Base-by-base conservation (phyloP, 1,284 basidiomycete species). In the Coriolopsis trogii region DNA sequence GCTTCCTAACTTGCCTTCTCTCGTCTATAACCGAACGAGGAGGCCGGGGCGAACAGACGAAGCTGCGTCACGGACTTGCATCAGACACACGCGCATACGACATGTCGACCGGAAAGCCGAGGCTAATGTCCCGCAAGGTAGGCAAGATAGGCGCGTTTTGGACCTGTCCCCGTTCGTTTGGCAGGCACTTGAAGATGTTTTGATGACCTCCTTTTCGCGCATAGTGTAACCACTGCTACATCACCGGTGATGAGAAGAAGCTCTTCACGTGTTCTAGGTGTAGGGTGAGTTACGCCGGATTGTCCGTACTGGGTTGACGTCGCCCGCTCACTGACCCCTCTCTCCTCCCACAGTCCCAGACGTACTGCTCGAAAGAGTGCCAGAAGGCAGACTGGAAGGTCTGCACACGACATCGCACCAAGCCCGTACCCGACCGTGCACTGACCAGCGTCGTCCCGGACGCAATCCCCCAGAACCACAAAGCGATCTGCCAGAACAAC, bases 321-420 rank as follows among this genome's bases (percentile, higher is more conserved):
- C 16, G 41, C 4, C 3, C 18, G 4, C n/a, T 20, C 7, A 12
- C 26, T 34, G 21, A 33, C 26, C 20, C 15, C 30, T 15, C 10
- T 39, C n/a, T 5, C 25, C 30, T 28, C 49, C 47, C 26, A 53
- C 28, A 66, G 68, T 63, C 63, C 43, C 62, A 61, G 38, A 54
- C 54, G 18, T 68, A 68, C 43, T 68, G 66, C 50, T 68, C 65
- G 6, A 62, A 59, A 25, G 65, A 65, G n/a, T 68, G 64, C 36
- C 66, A 68, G 36, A 61, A 56, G 30, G 58, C 58, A 7, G 62
- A 68, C 49, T 67, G 66, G 65, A 59, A 59, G 55, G 65, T 63
- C 31, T 8, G 55, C 10, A 21, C n/a, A 6, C 20, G 15, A 23
- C 16, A 20, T 26, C 7, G 3, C 4, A 3, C 3, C 16, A 15